Conservation (phyloP, 176 grass and related monocot genomes). For the Musa beccarii region DNA sequence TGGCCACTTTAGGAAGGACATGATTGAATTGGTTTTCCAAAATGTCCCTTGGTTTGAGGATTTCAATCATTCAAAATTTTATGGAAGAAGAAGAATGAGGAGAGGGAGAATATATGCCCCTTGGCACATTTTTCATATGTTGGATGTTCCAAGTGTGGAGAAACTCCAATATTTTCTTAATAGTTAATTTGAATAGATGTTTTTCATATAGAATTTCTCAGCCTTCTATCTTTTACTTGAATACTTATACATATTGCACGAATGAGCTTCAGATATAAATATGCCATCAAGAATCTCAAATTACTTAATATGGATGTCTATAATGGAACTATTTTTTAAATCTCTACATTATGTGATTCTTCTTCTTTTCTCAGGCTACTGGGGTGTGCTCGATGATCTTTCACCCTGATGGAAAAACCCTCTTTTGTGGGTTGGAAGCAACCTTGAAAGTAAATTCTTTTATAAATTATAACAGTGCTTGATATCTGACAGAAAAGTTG, state of each 20-base stretch:
- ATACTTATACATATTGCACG: not conserved
- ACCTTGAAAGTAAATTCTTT: slow-evolving; percentile 59
- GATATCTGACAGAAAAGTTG: not conserved
- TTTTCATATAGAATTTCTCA: too few relatives aligned
- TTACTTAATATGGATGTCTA: not conserved
- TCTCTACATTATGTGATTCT: not conserved
- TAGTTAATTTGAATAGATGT: too few relatives aligned
- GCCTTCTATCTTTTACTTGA: too few relatives aligned
- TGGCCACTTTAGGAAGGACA: too few relatives aligned
- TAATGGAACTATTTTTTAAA: not conserved
- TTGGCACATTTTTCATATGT: too few relatives aligned
- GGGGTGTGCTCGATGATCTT: slow-evolving; percentile 70
- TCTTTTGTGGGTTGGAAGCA: slow-evolving; percentile 82
- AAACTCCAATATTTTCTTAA: too few relatives aligned
- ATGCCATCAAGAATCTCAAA: not conserved
- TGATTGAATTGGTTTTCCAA: too few relatives aligned
- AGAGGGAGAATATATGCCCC: too few relatives aligned
- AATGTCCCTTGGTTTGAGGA: too few relatives aligned
- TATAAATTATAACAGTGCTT: slow-evolving; percentile 7
- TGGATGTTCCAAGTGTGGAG: too few relatives aligned
- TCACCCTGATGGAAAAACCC: slow-evolving; percentile 90
- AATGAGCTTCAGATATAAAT: not conserved
- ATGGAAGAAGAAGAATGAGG: too few relatives aligned
- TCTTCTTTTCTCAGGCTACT: slow-evolving; percentile 35
- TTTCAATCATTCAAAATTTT: too few relatives aligned